Evolutionary conservation across 129 eudicot genomes (phyloP), one percentile per base, ranked within the genome.

Genomic region (Deinandra increscens): DNA sequence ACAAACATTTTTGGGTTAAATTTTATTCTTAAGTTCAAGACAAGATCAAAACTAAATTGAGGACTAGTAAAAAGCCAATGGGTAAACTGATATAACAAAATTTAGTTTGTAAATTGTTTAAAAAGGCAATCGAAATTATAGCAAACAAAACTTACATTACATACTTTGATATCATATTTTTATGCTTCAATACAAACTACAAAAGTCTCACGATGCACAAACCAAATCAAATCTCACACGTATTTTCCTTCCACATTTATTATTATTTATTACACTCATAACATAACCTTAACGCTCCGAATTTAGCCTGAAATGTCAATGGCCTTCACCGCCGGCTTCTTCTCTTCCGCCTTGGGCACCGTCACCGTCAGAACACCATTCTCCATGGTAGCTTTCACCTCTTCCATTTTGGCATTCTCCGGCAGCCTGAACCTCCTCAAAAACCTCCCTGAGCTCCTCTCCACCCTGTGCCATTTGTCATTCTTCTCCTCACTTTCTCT

Each of bases 391-490:
- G 92, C 92, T 73, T 69, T 83, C n/a, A 86, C 86, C 15, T 86
- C 68, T 0, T 86, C 92, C 78, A 80, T 17, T 48, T 75, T 86
- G 0, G 81, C 88, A 75, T 83, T 86, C 50, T 86, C 91, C 43
- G 88, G 91, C 75, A 86, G 37, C 88, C 86, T 75, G 19, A 86
- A 86, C 70, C 91, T 51, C 70, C 86, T 66, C 17, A 78, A 13
- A 14, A 86, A 86, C 82, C 81, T 78, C 31, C 92, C 92, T 3
- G 78, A 69, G 80, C 92, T 86, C 65, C 92, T 81, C 63, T 86
- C 92, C 0, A 86, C 66, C 8, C 91, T 77, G 34, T 85, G 87
- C 91, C 87, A 85, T 59, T 36, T 74, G 5, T 85, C 91, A 8
- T 60, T 73, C 79, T 83, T 83, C 79, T 83, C 91, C 71, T 86